These are phyloP conservation scores for Barnettozyma botsteinii DNA, from an alignment of 805 yeast species.

Conservation along the genomic window DNA sequence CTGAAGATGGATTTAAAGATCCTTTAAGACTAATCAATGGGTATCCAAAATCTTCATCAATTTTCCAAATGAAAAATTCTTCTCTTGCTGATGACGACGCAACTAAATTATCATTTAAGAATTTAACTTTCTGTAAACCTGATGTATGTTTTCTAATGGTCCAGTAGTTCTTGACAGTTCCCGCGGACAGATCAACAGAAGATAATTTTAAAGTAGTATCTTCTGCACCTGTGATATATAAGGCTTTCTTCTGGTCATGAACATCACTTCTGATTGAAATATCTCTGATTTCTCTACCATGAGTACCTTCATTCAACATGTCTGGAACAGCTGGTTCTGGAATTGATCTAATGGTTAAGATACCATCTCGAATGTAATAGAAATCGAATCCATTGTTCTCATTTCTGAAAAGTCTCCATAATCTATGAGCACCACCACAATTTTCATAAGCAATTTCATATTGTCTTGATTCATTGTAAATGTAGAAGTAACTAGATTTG, in stretches of 20 bases:
- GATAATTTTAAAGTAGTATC: constrained; percentile 76
- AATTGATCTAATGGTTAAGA: constrained; percentile 35
- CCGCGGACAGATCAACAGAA: constrained; percentile 28
- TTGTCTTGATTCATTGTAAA: constrained; percentile 78
- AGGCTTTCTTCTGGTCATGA: constrained; percentile 23
- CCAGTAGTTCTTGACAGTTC: constrained; percentile 46
- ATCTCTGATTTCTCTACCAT: constrained; percentile 88
- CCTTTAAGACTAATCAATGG: constrained; percentile 47
- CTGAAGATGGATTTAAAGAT: constrained; percentile 47
- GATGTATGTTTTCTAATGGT: constrained; percentile 78
- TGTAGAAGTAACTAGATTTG: constrained; percentile 67
- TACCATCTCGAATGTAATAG: constrained; percentile 53
- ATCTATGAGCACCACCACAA: constrained; percentile 91
- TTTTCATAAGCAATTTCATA: constrained; percentile 59
- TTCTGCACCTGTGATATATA: constrained; percentile 78
- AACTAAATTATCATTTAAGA: constrained; percentile 45
- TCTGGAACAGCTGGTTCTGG: constrained; percentile 24
- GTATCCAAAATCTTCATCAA: constrained; percentile 32
- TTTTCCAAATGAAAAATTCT: constrained; percentile 77
- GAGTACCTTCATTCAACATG: constrained; percentile 57
- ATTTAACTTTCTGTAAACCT: constrained; percentile 72
- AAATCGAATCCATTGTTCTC: constrained; percentile 35
- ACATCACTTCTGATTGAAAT: constrained; percentile 48
- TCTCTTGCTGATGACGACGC: constrained; percentile 77
- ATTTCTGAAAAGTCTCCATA: constrained; percentile 53